These are phyloP conservation scores for Candida sp. DNA, from an alignment of 1,139 yeast genomes.

Conservation along the genomic window DNA sequence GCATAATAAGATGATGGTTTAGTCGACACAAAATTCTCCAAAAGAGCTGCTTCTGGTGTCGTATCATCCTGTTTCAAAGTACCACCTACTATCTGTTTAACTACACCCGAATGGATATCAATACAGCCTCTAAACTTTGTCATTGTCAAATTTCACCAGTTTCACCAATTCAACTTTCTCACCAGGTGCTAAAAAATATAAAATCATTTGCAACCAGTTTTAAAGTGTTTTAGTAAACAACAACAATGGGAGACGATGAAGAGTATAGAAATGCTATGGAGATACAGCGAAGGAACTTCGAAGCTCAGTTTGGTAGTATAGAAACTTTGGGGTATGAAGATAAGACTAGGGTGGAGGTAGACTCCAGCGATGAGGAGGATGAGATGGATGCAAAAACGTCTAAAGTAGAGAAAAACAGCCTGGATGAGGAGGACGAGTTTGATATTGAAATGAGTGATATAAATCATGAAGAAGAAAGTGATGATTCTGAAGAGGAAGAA, in stretches of 20 bases:
- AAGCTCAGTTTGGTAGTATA: slow-evolving; percentile 64
- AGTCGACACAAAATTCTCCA: slow-evolving; percentile 79
- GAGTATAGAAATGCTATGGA: slow-evolving; percentile 48
- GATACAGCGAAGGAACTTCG: slow-evolving; percentile 58
- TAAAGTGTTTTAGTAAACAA: background rate
- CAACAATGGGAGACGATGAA: slow-evolving; percentile 29
- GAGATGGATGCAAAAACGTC: slow-evolving; percentile 5
- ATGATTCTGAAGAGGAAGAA: slow-evolving; percentile 11
- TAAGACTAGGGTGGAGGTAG: slow-evolving; percentile 30
- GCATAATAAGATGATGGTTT: slow-evolving; percentile 79
- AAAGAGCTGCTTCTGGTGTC: slow-evolving; percentile 28
- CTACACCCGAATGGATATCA: slow-evolving; percentile 91
- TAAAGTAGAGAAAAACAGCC: slow-evolving; percentile 6
- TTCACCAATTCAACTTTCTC: slow-evolving; percentile 86
- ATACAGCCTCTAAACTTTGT: slow-evolving; percentile 92
- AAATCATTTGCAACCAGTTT: background rate
- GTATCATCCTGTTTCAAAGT: slow-evolving; percentile 60
- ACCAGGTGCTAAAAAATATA: slow-evolving; percentile 61
- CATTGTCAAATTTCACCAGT: slow-evolving; percentile 38
- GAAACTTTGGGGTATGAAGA: slow-evolving; percentile 61
- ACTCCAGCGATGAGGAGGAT: slow-evolving; percentile 8
- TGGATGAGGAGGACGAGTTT: slow-evolving; percentile 15
- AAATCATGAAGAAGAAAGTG: slow-evolving; percentile 10
- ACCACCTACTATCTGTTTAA: slow-evolving; percentile 96
- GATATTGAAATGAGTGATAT: slow-evolving; percentile 9